Evolutionary conservation across 768 basidiomycete genomes (phyloP), one percentile per base, ranked within the genome.

Genomic region (Tricholoma sp.): DNA sequence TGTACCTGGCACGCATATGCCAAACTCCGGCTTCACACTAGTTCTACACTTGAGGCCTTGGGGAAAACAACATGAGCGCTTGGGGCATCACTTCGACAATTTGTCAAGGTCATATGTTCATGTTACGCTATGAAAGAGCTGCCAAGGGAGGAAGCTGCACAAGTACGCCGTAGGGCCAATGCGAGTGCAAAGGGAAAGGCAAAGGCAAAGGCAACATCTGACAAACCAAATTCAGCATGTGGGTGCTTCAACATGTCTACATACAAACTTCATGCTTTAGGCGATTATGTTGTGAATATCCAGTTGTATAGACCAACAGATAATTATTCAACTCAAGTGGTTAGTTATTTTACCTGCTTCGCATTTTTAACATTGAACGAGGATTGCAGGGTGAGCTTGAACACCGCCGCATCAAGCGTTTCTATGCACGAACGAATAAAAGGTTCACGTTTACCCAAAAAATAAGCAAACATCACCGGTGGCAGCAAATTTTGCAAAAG

Each of bases 301-400:
- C 17, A 28, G 0, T 1, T 2, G 0, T 68, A 63, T 39, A 72
- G 77, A 0, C 71, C 71, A 0, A 70, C 70, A 1, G 73, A 79
- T 42, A 65, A 63, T 2, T 77, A 72, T 52, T 70, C 71, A 0
- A 77, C 72, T 1, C 69, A 74, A 28, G 50, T 64, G 6, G 76
- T 78, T 44, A 50, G 63, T 58, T 15, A 20, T 49, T 6, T 29
- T 58, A 33, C 32, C 12, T 28, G 36, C 1, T 12, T 17, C 18
- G 49, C 1, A 39, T 6, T 33, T 11, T 52, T 53, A 3, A 37
- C 37, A 13, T 37, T 10, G 4, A 5, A 42, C 37, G n/a, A n/a
- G n/a, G n/a, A n/a, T n/a, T n/a, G n/a, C n/a, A 77, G 75, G 71
- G 72, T 1, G 74, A 78, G 55, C 50, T 59, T 12, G 59, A 55